Conservation (phyloP, 495 filamentous ascomycete species). For the Annulohypoxylon stygium region DNA sequence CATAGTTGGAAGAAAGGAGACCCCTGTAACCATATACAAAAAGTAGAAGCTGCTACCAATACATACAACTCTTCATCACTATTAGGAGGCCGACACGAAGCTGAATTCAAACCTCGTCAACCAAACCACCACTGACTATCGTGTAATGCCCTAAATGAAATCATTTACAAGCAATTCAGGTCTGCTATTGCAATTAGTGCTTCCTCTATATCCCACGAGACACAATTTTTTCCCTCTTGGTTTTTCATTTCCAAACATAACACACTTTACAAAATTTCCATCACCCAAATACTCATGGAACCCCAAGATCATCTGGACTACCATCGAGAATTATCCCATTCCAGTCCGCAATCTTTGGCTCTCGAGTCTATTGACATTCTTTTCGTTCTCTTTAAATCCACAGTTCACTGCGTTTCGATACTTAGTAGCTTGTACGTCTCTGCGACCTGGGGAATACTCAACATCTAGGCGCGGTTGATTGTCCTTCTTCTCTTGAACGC, state of each 20-base stretch:
- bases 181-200: neutral
- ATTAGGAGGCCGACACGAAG: neutral
- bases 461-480: conserved; percentile 4
- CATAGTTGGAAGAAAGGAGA: neutral
- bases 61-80: neutral
- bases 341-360: neutral
- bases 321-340: neutral
- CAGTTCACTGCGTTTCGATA: neutral
- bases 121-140: neutral
- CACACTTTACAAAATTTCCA: neutral
- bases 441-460: neutral
- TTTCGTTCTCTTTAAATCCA: neutral
- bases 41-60: conserved; percentile 4
- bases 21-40: neutral
- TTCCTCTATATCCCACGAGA: conserved; percentile 13
- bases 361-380: neutral
- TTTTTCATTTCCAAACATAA: conserved; percentile 10
- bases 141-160: conserved; percentile 1
- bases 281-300: conserved; percentile 13
- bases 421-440: neutral
- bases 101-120: neutral
- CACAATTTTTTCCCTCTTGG: conserved; percentile 20
- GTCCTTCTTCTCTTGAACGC: neutral
- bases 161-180: neutral
- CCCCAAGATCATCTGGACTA: neutral